phyloP scores from a whole-genome alignment of 305 asterid genomes.

The Plantago rigida region DNA sequence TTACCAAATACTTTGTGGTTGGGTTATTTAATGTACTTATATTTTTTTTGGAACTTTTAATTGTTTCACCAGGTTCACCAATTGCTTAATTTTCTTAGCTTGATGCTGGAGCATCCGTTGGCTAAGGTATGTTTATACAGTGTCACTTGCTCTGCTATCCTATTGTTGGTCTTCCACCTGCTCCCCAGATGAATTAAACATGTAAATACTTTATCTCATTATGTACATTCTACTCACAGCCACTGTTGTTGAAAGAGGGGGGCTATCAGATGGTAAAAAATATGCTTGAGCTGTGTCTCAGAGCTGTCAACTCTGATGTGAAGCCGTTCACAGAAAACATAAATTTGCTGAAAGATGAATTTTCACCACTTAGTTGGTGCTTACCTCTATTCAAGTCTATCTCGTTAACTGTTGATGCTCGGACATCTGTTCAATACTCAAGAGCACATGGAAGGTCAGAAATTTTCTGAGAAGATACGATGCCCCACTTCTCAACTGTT shows the following conservation, averaged over 20 bases:
- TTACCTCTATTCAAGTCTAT: conserved; percentile 58
- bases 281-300: conserved; percentile 62
- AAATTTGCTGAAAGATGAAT: conserved; percentile 32
- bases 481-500: conserved; percentile 21
- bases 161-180: conserved; percentile 3
- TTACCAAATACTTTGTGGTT: conserved; percentile 22
- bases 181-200: conserved; percentile 4
- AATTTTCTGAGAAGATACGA: conserved; percentile 16
- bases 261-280: conserved; percentile 52
- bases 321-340: conserved; percentile 42
- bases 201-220: conserved; percentile 26
- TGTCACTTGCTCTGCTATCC: conserved; percentile 15
- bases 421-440: conserved; percentile 37
- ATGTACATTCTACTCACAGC: conserved; percentile 37
- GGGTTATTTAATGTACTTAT: neutral
- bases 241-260: conserved; percentile 59
- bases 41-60: conserved; percentile 3
- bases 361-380: conserved; percentile 54
- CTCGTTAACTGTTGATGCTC: conserved; percentile 48
- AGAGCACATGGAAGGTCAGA: conserved; percentile 51
- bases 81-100: conserved; percentile 57
- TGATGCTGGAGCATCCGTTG: conserved; percentile 78
- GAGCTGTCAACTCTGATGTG: conserved; percentile 38
- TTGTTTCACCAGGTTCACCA: conserved; percentile 50
- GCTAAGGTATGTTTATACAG: conserved; percentile 55